Evolutionary conservation across 768 basidiomycete genomes (phyloP), one percentile per base, ranked within the genome.

Genomic region (Macrolepiota fuliginosa): DNA sequence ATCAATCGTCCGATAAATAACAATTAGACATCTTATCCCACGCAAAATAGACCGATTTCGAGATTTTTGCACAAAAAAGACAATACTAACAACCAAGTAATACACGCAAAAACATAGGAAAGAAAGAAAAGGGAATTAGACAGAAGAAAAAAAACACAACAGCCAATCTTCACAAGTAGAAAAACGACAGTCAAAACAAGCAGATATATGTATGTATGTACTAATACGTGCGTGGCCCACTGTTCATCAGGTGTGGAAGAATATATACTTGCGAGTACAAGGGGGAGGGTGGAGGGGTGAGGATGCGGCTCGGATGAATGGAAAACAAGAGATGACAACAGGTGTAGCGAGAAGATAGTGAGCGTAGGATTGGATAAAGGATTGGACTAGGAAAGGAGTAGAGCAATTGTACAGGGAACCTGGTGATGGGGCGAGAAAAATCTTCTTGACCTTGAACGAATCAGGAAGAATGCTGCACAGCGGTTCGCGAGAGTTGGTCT

Each of bases 401-500:
- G 47, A 54, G 59, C 59, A 61, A 22, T 25, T 59, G 39, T 42
- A 52, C 47, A 59, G 40, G 9, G 25, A 19, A 40, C n/a, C 27
- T 29, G 35, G 46, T 24, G 37, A 52, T 36, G 11, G 17, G 35
- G 45, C 15, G 42, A 56, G 42, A 24, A 49, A 12, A 46, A 19
- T 17, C 40, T 22, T 24, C 25, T 29, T 32, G 40, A 46, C 6
- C 25, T 27, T 32, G 29, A 32, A 39, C 24, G 6, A 29, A 59
- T 54, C 52, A 61, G 19, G 46, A 58, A 22, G 32, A 35, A 11
- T n/a, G 45, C 15, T 27, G 39, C 25, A 19, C 50, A 27, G 47
- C 36, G 19, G 25, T 37, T 39, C 42, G 52, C 40, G 70, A 65
- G 17, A 67, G 63, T 63, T 65, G 70, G 35, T 77, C 86, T 71